A percentile compares a stretch with the other conserved stretches of the same genome.
Conservation (phyloP, 495 filamentous ascomycete genomes). For the Penicillium samsonianum region DNA sequence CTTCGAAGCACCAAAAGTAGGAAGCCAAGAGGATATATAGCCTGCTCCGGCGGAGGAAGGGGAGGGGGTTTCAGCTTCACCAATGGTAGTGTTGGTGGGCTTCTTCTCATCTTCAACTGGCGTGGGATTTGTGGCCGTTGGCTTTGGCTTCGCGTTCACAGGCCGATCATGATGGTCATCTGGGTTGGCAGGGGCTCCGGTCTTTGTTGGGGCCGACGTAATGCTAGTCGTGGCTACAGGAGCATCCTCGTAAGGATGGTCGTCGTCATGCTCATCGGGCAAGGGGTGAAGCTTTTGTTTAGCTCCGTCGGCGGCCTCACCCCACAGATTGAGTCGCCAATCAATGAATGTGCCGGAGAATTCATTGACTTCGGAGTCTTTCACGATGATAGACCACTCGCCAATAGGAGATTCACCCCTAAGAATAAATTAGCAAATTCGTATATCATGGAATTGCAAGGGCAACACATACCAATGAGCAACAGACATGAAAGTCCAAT, state of each 20-base stretch:
- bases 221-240: slow-evolving; percentile 57
- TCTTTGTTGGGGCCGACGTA: slow-evolving; percentile 46
- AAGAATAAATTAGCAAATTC: slow-evolving; percentile 16
- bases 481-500: slow-evolving; percentile 99
- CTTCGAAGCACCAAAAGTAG: slow-evolving; percentile 91
- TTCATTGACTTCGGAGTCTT: slow-evolving; percentile 79
- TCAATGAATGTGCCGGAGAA: slow-evolving; percentile 77
- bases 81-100: slow-evolving; percentile 34
- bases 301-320: slow-evolving; percentile 73
- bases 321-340: slow-evolving; percentile 95
- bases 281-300: slow-evolving; percentile 75
- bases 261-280: slow-evolving; percentile 81
- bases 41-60: slow-evolving; percentile 45
- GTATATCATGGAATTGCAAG: not conserved
- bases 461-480: slow-evolving; percentile 76
- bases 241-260: slow-evolving; percentile 65
- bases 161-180: slow-evolving; percentile 79
- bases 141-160: slow-evolving; percentile 59
- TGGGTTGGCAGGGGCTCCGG: slow-evolving; percentile 47
- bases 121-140: slow-evolving; percentile 25
- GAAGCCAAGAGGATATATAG: slow-evolving; percentile 87
- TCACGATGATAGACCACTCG: slow-evolving; percentile 87
- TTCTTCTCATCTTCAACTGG: slow-evolving; percentile 27
- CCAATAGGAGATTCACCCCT: slow-evolving; percentile 90
- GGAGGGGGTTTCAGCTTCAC: slow-evolving; percentile 43